Evolutionary conservation across 2,329 filamentous ascomycete species (phyloP), one percentile per base, ranked within the genome.

Genomic region (Sclerotinia spermophila): DNA sequence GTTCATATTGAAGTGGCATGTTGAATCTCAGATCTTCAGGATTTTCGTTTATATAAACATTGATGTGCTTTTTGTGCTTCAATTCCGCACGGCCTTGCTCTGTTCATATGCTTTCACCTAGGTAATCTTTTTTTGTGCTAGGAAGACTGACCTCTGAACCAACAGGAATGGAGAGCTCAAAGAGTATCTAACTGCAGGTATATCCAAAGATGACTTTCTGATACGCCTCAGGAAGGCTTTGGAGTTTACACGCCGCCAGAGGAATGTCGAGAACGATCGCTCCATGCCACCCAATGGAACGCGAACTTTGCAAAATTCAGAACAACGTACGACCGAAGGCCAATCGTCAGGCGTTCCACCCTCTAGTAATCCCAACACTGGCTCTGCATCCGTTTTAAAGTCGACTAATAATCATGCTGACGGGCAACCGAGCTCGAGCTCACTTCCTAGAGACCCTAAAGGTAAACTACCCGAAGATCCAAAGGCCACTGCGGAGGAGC

Each of bases 151-250:
- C 62, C 38, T n/a, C 27, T 40, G 21, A 17, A 3, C 33, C 3
- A 27, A 53, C 74, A 89, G 88, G 78, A 91, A 93, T 80, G 93
- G 91, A 13, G 87, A 92, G 73, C 82, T 97, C 21, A 89, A 91
- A 77, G 90, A 95, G 79, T 94, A 94, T 79, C 85, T 97, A 15
- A 84, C 88, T 51, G 82, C 87, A 1, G 90, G 89, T 13, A 85
- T 87, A 13, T 81, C 83, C 21, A 90, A 87, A 77, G 86, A 90
- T 24, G 89, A 92, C 13, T 93, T 96, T 71, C 79, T 89, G 62
- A 83, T 82, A 58, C 84, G 88, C 35, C 73, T 93, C 5, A 79
- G 80, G 21, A 80, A 80, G 69, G 83, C 83, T 59, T 75, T 78
- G 19, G 72, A 70, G 13, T 53, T 40, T 35, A 42, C 35, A 53